A percentile compares a stretch with the other conserved stretches of the same genome.
Conservation (phyloP, 176 grass and related monocot species). For the Hordeum marinum region DNA sequence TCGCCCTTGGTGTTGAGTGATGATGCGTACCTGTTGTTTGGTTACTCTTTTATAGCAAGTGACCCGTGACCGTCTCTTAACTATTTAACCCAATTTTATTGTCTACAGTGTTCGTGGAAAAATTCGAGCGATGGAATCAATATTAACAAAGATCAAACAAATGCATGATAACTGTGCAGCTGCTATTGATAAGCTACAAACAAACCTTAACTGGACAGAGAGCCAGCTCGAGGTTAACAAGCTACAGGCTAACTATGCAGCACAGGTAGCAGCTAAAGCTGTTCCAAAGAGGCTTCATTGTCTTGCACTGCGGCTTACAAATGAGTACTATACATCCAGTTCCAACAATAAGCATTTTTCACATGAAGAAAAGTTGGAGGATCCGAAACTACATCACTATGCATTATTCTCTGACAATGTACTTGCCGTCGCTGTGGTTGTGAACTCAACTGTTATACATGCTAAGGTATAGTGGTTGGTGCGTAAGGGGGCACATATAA, state of each 20-base stretch:
- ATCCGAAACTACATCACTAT: conserved; percentile 66
- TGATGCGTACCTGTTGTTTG: not conserved
- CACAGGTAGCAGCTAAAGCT: conserved; percentile 68
- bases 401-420: conserved; percentile 89
- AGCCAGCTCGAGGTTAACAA: conserved; percentile 44
- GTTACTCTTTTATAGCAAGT: conserved; percentile 17
- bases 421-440: conserved; percentile 63
- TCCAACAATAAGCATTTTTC: conserved; percentile 30
- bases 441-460: conserved; percentile 70
- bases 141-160: conserved; percentile 49
- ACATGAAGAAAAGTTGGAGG: conserved; percentile 68
- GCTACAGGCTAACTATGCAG: conserved; percentile 42
- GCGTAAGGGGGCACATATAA: not conserved
- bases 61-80: not conserved
- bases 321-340: conserved; percentile 49
- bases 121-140: conserved; percentile 67
- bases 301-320: conserved; percentile 65
- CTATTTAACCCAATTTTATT: conserved; percentile 16
- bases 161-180: conserved; percentile 53
- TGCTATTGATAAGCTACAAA: conserved; percentile 41
- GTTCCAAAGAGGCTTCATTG: conserved; percentile 76
- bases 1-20: not conserved
- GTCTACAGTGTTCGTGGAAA: conserved; percentile 49
- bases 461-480: conserved; percentile 44
- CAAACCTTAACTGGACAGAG: conserved; percentile 57